These are phyloP conservation scores for Funneliformis mosseae DNA, from an alignment of 192 early-diverging fungal genomes.

Conservation along the genomic window DNA sequence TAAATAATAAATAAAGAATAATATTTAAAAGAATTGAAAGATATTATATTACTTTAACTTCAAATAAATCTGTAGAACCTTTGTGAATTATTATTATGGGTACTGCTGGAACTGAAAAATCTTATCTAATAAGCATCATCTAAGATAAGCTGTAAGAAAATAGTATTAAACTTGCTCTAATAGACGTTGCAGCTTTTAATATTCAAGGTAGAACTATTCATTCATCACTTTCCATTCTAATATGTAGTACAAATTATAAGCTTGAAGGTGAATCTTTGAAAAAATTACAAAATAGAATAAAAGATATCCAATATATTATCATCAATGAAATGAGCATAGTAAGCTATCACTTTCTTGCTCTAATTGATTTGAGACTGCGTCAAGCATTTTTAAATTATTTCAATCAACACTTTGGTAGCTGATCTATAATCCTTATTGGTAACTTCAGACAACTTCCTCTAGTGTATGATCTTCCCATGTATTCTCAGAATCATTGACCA, in stretches of 20 bases:
- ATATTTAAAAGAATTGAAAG: no score
- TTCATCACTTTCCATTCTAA: not conserved
- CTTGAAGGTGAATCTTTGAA: no score
- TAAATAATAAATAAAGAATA: not conserved
- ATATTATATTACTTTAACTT: no score
- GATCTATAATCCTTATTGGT: not conserved
- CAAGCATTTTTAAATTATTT: not conserved
- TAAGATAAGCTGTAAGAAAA: not conserved
- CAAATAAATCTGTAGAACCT: not conserved
- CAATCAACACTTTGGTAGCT: not conserved
- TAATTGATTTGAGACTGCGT: not conserved
- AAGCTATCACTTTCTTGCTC: no score
- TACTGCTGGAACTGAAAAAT: not conserved
- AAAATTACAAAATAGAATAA: no score
- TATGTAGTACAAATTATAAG: no score
- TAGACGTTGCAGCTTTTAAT: slow-evolving; percentile 8
- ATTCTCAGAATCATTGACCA: no score
- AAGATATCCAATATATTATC: no score
- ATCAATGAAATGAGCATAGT: no score
- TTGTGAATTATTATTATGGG: not conserved
- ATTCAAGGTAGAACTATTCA: not conserved
- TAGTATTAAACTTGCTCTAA: not conserved
- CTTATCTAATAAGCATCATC: not conserved
- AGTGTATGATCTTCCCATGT: no score
- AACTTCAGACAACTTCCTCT: not conserved